Evolutionary conservation across 495 filamentous ascomycete genomes (phyloP).

Genomic region (Penicillium lividum): DNA sequence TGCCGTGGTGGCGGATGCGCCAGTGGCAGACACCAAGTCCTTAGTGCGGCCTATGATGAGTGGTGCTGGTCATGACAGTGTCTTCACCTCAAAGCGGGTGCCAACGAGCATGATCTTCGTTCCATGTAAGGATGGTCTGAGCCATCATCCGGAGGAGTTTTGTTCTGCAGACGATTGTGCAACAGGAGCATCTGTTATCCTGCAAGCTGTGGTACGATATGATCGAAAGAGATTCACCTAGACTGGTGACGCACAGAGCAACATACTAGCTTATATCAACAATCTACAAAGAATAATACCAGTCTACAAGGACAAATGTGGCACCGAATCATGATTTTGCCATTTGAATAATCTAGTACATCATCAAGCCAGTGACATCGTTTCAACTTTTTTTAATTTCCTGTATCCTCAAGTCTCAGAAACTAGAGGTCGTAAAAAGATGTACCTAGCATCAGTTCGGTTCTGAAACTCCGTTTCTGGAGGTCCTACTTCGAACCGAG

Average conservation of each 20-base stretch:
- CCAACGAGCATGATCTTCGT: conserved; percentile 71
- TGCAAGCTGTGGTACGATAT: conserved; percentile 61
- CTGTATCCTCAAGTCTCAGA: conserved; percentile 27
- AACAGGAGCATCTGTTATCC: conserved; percentile 61
- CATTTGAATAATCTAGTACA: conserved; percentile 35
- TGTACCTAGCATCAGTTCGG: conserved; percentile 29
- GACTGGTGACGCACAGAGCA: neutral
- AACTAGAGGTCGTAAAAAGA: conserved; percentile 23
- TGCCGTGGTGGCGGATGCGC: conserved; percentile 49
- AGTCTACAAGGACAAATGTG: conserved; percentile 4
- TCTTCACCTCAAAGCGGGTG: conserved; percentile 59
- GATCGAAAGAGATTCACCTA: conserved; percentile 46
- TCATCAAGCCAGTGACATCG: conserved; percentile 30
- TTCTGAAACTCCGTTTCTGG: conserved; percentile 23
- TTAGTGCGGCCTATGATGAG: conserved; percentile 54
- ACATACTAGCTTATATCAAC: neutral
- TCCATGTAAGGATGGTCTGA: conserved; percentile 63
- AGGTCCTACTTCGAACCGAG: conserved; percentile 35
- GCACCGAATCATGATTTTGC: conserved; percentile 33
- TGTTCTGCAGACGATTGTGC: conserved; percentile 62
- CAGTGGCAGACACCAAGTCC: conserved; percentile 42
- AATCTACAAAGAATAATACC: neutral
- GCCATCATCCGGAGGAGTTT: conserved; percentile 65
- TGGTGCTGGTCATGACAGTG: conserved; percentile 65
- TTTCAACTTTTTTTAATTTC: conserved; percentile 34